These are phyloP conservation scores for Cronartium quercuum DNA, from an alignment of 1,284 basidiomycete species.

Conservation along the genomic window DNA sequence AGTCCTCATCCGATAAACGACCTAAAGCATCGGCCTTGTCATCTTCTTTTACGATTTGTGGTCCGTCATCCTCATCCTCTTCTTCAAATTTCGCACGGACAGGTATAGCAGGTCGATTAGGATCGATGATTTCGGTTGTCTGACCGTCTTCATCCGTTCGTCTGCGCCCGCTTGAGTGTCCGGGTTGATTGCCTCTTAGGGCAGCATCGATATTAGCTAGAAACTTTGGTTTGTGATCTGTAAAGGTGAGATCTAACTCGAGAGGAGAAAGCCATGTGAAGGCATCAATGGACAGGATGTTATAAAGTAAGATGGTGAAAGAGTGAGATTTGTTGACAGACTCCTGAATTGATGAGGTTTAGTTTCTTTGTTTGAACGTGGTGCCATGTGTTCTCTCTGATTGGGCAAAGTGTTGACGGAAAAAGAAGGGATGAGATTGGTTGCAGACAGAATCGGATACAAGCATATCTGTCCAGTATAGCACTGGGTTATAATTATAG, in stretches of 20 bases:
- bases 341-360: slow-evolving; percentile 36
- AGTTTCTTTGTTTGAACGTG: slow-evolving; percentile 15
- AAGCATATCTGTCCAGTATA: too few species aligned
- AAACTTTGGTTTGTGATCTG: slow-evolving; percentile 35
- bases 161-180: background rate
- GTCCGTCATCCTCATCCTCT: slow-evolving; percentile 24
- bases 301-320: background rate
- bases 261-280: background rate
- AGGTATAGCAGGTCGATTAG: slow-evolving; percentile 34
- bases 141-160: background rate
- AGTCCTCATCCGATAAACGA: slow-evolving; percentile 25
- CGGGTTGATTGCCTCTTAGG: slow-evolving; percentile 5
- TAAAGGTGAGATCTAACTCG: slow-evolving; percentile 35
- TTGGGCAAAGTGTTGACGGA: too few species aligned
- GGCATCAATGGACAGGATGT: background rate
- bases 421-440: too few species aligned
- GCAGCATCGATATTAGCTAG: slow-evolving; percentile 32
- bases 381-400: slow-evolving; percentile 12
- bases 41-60: slow-evolving; percentile 19
- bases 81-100: slow-evolving; percentile 7
- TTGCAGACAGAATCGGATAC: too few species aligned
- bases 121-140: slow-evolving; percentile 35
- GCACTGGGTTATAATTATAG: too few species aligned
- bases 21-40: slow-evolving; percentile 7
- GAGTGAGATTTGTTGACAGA: background rate